Base-by-base conservation (phyloP, 2,329 filamentous ascomycete genomes). In the Aspergillus transmontanensis region DNA sequence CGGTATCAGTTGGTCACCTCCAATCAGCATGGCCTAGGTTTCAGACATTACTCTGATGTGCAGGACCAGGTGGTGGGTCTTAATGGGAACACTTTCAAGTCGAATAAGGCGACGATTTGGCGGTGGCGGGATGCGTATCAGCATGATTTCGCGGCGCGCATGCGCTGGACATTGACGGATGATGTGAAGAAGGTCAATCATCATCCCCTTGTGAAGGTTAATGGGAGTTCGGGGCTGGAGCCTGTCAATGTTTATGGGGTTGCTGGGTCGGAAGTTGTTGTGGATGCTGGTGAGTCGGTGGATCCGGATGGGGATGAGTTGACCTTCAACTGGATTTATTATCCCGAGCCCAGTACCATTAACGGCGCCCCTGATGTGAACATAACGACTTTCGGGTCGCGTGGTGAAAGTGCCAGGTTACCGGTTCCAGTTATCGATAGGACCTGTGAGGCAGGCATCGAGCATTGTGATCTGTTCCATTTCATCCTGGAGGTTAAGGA, bases 91-190 rank as follows among this genome's bases (percentile, higher is more conserved):
- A 71, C 58, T 2, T 72, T 74, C 60, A 69, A 69, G 39, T 75
- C 72, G 43, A 84, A 82, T 56, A 79, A 84, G 26, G 82, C 82
- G 2, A 83, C 81, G 0, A 81, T 85, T 36, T 85, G 84, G 83
- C 75, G 83, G n/a, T 86, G 83, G 84, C 71, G 83, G 16, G 74
- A 81, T 58, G 82, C 83, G 0, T 85, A 81, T 61, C 83, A 85
- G 70, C 80, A 81, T 55, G 83, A 85, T 60, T 85, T 82, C 69
- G 83, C 76, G 11, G 84, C 77, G 28, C 74, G 76, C 30, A 84
- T 83, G 68, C 80, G 78, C 68, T 86, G 76, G 84, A 83, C 75
- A 16, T 71, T 80, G 3, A 62, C 65, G 1, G 34, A 63, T 30
- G 51, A 68, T 41, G 21, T 59, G 14, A 45, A 65, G 64, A 71